Conservation (phyloP, 768 basidiomycete genomes). For the Coprinopsis cinerea region DNA sequence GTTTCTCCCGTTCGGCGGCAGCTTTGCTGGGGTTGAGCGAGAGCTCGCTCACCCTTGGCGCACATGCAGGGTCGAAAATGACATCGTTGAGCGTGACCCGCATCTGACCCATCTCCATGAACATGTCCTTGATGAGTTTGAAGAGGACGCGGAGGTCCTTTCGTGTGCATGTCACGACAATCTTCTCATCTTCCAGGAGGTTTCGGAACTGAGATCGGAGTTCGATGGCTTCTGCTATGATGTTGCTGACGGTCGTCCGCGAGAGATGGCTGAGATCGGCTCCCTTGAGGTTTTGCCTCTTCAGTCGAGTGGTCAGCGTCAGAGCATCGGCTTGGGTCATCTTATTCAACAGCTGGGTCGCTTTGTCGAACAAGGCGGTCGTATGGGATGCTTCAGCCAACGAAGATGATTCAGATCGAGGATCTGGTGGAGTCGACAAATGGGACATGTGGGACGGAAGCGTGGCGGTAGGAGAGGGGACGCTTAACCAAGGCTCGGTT, state of each 20-base stretch:
- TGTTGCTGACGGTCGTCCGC: conserved; percentile 67
- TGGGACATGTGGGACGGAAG: conserved; percentile 33
- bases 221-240: conserved; percentile 62
- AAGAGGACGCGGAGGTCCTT: conserved; percentile 80
- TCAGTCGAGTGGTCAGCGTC: conserved; percentile 83
- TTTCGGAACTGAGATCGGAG: conserved; percentile 72
- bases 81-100: conserved; percentile 83
- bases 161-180: conserved; percentile 55
- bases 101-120: conserved; percentile 76
- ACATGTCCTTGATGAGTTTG: conserved; percentile 79
- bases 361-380: conserved; percentile 55
- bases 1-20: conserved; percentile 31
- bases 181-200: conserved; percentile 70
- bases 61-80: conserved; percentile 79
- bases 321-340: conserved; percentile 77
- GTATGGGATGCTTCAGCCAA: conserved; percentile 48
- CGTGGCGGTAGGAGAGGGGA: conserved; percentile 25
- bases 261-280: conserved; percentile 87
- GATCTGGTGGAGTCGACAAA: conserved; percentile 40
- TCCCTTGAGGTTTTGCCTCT: conserved; percentile 81
- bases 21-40: conserved; percentile 57
- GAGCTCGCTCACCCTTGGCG: conserved; percentile 63
- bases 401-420: conserved; percentile 72
- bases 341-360: conserved; percentile 46
- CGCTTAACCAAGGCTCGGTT: conserved; percentile 40